These are phyloP conservation scores for Aphelidium insulamus DNA, from an alignment of 371 early-diverging fungal species.

Conservation along the genomic window DNA sequence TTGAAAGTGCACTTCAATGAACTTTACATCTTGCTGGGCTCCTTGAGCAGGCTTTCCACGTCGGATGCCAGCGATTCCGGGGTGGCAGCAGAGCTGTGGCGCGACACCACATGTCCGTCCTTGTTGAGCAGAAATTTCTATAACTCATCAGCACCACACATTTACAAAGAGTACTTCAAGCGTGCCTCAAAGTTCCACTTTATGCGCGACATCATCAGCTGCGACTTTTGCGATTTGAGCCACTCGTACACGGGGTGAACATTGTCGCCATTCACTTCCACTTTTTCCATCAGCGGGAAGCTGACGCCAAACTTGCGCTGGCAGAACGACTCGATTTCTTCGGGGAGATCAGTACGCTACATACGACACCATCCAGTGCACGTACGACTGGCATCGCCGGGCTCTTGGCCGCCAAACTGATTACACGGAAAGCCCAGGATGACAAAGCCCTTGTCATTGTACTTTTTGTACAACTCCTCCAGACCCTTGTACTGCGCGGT, in stretches of 20 bases:
- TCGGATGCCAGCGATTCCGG: constrained; percentile 26
- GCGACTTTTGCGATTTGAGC: constrained; percentile 35
- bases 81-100: constrained; percentile 29
- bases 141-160: not conserved
- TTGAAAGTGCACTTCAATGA: no score
- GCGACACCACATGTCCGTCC: constrained; percentile 35
- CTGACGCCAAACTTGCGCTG: constrained; percentile 36
- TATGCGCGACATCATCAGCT: constrained; percentile 31
- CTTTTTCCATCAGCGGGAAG: constrained; percentile 65
- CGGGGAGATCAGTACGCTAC: constrained; percentile 1
- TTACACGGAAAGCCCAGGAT: constrained; percentile 74
- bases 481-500: constrained; percentile 68
- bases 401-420: constrained; percentile 67
- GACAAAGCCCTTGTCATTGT: constrained; percentile 46
- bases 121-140: constrained; percentile 48
- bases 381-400: constrained; percentile 11
- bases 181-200: constrained; percentile 52
- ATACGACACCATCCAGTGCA: constrained; percentile 5
- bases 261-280: constrained; percentile 54
- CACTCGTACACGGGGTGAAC: constrained; percentile 47
- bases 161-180: constrained; percentile 1
- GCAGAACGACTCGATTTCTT: constrained; percentile 44
- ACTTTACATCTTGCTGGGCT: no score
- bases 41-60: constrained; percentile 21
- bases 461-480: constrained; percentile 51